Evolutionary conservation across 2,329 filamentous ascomycete genomes (phyloP), one percentile per base, ranked within the genome.

Genomic region (Zymoseptoria ardabiliae): DNA sequence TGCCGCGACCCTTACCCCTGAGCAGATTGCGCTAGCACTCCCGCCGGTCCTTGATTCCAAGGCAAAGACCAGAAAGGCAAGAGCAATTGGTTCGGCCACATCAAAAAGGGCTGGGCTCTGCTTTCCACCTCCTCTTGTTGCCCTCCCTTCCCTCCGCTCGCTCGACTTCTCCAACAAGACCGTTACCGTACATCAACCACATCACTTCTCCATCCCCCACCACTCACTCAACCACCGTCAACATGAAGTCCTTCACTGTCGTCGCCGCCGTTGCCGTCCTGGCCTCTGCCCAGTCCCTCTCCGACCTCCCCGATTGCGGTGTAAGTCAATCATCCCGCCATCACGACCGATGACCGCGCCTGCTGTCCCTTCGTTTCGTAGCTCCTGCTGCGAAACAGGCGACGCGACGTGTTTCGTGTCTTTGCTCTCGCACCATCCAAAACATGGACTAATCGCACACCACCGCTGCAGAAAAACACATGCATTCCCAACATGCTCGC

Each of bases 401-500:
- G 19, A 19, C 20, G 7, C 17, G 30, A 58, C 25, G 4, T 45
- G 22, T 45, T 21, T 20, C 9, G n/a, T n/a, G n/a, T n/a, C n/a
- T n/a, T n/a, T n/a, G n/a, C n/a, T n/a, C n/a, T n/a, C n/a, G n/a
- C n/a, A n/a, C n/a, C n/a, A n/a, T n/a, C n/a, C n/a, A n/a, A n/a
- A n/a, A n/a, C n/a, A n/a, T n/a, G n/a, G n/a, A n/a, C n/a, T n/a
- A n/a, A n/a, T n/a, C n/a, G n/a, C n/a, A n/a, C n/a, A n/a, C n/a
- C n/a, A n/a, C n/a, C n/a, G n/a, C n/a, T n/a, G n/a, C n/a, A n/a
- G n/a, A n/a, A n/a, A n/a, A n/a, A n/a, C n/a, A n/a, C n/a, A n/a
- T 74, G 72, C 64, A 68, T 74, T 62, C 64, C 60, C 62, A 72
- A 72, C 70, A 74, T 75, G 73, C 58, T 72, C 57, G 60, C 56